These are phyloP conservation scores for Paracorniculantispora psalliotae DNA, from an alignment of 2,329 filamentous ascomycete genomes.

Conservation along the genomic window DNA sequence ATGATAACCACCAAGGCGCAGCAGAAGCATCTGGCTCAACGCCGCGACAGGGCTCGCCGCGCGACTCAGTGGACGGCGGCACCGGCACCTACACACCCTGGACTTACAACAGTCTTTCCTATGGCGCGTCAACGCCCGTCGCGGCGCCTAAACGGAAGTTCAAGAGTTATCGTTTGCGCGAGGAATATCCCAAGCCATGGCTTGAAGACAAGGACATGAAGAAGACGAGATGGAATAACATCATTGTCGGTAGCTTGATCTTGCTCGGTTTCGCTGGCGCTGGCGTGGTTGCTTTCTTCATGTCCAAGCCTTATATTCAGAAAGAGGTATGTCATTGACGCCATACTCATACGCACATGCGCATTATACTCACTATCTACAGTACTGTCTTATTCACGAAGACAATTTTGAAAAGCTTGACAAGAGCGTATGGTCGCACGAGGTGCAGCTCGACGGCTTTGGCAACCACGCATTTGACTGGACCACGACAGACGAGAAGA, in stretches of 20 bases:
- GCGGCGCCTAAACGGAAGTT: slow-evolving; percentile 18
- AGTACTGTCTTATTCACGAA: slow-evolving; percentile 47
- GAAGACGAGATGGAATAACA: slow-evolving; percentile 31
- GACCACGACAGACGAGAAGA: slow-evolving; percentile 44
- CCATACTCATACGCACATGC: background rate
- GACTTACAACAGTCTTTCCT: slow-evolving; percentile 7
- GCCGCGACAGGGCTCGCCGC: slow-evolving; percentile 3
- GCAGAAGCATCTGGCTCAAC: background rate
- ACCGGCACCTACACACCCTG: slow-evolving; percentile 2
- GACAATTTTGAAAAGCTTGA: slow-evolving; percentile 45
- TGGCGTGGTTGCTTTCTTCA: slow-evolving; percentile 29
- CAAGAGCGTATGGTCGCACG: slow-evolving; percentile 42
- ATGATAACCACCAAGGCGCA: background rate
- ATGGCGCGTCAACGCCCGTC: background rate
- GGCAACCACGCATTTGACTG: slow-evolving; percentile 50
- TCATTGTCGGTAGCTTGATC: slow-evolving; percentile 28
- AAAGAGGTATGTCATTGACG: slow-evolving; percentile 16
- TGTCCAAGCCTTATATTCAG: slow-evolving; percentile 23
- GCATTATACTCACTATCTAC: background rate
- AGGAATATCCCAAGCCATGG: slow-evolving; percentile 36
- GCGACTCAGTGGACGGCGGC: background rate
- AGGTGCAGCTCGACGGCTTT: slow-evolving; percentile 40
- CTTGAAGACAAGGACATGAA: slow-evolving; percentile 28
- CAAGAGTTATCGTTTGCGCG: slow-evolving; percentile 30
- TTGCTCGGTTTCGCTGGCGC: slow-evolving; percentile 30